Evolutionary conservation across 441 rosid species (phyloP).

Genomic region (Aleurites moluccanus): DNA sequence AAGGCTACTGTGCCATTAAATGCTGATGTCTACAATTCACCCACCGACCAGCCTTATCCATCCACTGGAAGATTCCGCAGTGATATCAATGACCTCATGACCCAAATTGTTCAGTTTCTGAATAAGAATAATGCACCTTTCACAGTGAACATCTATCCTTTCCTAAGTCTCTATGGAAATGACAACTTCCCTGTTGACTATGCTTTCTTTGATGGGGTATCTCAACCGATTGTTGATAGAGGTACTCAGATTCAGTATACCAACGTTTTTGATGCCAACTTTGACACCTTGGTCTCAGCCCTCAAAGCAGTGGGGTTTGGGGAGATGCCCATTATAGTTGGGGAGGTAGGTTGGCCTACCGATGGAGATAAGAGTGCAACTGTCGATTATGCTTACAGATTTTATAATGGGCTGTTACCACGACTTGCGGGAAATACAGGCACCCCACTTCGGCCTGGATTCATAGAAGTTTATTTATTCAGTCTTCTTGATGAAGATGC

Average conservation of each 20-base stretch:
- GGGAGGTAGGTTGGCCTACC: slow-evolving; percentile 98
- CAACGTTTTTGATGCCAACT: slow-evolving; percentile 82
- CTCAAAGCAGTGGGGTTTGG: slow-evolving; percentile 56
- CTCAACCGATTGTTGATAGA: slow-evolving; percentile 46
- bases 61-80: slow-evolving; percentile 79
- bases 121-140: slow-evolving; percentile 71
- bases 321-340: slow-evolving; percentile 63
- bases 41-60: slow-evolving; percentile 54
- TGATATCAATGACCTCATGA: slow-evolving; percentile 61
- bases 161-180: slow-evolving; percentile 73
- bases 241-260: slow-evolving; percentile 58
- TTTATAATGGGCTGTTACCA: slow-evolving; percentile 73
- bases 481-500: slow-evolving; percentile 81
- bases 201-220: slow-evolving; percentile 78
- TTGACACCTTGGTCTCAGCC: slow-evolving; percentile 79
- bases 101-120: slow-evolving; percentile 70
- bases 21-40: slow-evolving; percentile 87
- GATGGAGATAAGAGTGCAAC: slow-evolving; percentile 85
- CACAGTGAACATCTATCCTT: slow-evolving; percentile 90
- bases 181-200: slow-evolving; percentile 77
- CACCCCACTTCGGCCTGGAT: slow-evolving; percentile 74
- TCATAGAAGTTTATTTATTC: slow-evolving; percentile 74
- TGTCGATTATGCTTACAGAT: slow-evolving; percentile 56
- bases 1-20: slow-evolving; percentile 92
- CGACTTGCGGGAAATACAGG: slow-evolving; percentile 59